Percentiles rank a stretch among this genome's conserved stretches.
phyloP scores from a whole-genome alignment of 192 early-diverging fungal species.

The Backusella circina region DNA sequence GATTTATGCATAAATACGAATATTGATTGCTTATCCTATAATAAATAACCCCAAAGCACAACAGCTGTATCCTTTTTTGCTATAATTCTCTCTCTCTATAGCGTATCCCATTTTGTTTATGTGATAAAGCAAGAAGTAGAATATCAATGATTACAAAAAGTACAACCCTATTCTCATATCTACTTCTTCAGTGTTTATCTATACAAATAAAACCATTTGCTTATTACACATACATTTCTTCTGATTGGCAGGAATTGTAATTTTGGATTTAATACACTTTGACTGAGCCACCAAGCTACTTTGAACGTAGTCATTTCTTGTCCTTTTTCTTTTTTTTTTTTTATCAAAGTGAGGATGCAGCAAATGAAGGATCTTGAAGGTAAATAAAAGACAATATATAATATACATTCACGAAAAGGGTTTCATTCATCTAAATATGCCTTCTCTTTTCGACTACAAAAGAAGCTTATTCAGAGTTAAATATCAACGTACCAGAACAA shows the following conservation, averaged over 20 bases:
- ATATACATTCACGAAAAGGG: background rate
- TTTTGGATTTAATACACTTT: background rate
- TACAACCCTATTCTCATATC: too few species aligned
- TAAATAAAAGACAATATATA: background rate
- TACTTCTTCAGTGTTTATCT: too few species aligned
- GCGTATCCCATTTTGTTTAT: too few species aligned
- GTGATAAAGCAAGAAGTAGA: too few species aligned
- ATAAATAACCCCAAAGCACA: too few species aligned
- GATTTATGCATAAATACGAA: too few species aligned
- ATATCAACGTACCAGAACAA: constrained; percentile 18
- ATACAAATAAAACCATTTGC: too few species aligned
- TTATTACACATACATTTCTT: background rate
- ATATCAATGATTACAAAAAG: too few species aligned
- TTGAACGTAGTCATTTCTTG: background rate
- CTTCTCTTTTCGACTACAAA: background rate
- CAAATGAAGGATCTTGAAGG: background rate
- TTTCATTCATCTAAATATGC: background rate
- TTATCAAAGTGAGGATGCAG: background rate
- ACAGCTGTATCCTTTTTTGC: too few species aligned
- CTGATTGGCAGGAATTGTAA: background rate
- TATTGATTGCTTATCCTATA: too few species aligned
- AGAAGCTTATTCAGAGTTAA: constrained; percentile 22
- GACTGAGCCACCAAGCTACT: background rate
- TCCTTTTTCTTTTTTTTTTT: background rate
- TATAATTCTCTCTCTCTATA: too few species aligned